These are phyloP conservation scores for Penicillium thymicola DNA, from an alignment of 2,329 filamentous ascomycete species.

Conservation along the genomic window DNA sequence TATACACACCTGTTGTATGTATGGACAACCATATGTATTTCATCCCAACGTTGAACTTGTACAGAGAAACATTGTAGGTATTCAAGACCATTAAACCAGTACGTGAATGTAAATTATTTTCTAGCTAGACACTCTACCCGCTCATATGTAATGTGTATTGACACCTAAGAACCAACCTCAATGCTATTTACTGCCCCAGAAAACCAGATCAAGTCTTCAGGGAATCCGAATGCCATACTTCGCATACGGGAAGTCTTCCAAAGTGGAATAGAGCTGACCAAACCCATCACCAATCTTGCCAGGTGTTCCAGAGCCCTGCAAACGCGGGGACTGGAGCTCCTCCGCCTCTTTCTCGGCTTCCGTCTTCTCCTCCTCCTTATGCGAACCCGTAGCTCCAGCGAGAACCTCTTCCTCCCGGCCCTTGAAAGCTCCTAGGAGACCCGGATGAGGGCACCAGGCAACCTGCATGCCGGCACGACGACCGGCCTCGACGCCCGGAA, in stretches of 20 bases:
- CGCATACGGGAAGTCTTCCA: conserved; percentile 60
- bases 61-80: background rate
- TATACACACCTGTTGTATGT: background rate
- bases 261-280: conserved; percentile 50
- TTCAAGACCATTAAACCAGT: background rate
- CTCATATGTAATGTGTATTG: background rate
- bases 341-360: conserved; percentile 40
- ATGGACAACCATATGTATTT: background rate
- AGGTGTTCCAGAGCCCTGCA: conserved; percentile 46
- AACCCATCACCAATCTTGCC: conserved; percentile 61
- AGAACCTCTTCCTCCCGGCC: conserved; percentile 78
- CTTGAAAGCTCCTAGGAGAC: conserved; percentile 69
- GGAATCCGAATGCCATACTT: conserved; percentile 53
- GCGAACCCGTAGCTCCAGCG: conserved; percentile 74
- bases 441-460: conserved; percentile 84
- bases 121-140: background rate
- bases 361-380: conserved; percentile 52
- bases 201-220: background rate
- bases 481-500: conserved; percentile 87
- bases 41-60: background rate
- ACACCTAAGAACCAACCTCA: background rate
- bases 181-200: background rate
- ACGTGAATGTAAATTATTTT: background rate
- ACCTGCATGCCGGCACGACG: conserved; percentile 91
- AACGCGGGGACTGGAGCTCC: conserved; percentile 35